A percentile compares a stretch with the other conserved stretches of the same genome.
Conservation (phyloP, 2,329 filamentous ascomycete genomes). For the Paraphoma sp. region DNA sequence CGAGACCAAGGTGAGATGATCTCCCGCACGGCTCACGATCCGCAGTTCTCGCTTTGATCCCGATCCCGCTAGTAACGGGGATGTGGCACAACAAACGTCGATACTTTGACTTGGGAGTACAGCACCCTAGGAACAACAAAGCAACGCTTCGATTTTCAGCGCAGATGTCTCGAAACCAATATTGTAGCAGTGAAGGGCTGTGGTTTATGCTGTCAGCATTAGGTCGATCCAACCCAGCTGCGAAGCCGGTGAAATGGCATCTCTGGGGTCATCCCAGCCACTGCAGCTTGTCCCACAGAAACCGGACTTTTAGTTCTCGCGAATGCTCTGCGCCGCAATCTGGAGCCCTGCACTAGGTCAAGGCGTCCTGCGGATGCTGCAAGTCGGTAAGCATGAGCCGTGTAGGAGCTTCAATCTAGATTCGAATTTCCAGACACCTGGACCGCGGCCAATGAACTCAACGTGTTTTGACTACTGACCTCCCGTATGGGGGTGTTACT, state of each 20-base stretch:
- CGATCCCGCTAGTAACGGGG: constrained; percentile 12
- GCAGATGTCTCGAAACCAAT: too few relatives aligned
- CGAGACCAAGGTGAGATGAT: constrained; percentile 9
- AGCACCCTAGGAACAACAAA: neutral
- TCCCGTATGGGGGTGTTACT: constrained; percentile 9
- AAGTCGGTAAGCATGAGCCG: constrained; percentile 2
- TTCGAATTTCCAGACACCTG: neutral
- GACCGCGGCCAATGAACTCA: constrained; percentile 1
- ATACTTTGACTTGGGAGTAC: neutral
- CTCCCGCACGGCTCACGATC: constrained; percentile 20
- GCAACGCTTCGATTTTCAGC: neutral
- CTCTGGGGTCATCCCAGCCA: constrained; percentile 9
- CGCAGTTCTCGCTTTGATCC: constrained; percentile 10
- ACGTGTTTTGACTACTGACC: neutral
- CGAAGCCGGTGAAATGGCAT: neutral
- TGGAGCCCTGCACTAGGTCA: constrained; percentile 1
- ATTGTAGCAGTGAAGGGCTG: too few relatives aligned
- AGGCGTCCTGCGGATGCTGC: constrained; percentile 1
- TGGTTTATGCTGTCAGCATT: neutral
- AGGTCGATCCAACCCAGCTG: neutral
- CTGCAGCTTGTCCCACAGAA: constrained; percentile 11
- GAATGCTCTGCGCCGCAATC: constrained; percentile 2
- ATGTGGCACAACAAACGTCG: constrained; percentile 9
- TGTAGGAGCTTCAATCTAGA: constrained; percentile 2
- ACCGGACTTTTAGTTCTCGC: constrained; percentile 4